Evolutionary conservation across 345 rosid genomes (phyloP).

Genomic region (Streptanthus diversifolius): DNA sequence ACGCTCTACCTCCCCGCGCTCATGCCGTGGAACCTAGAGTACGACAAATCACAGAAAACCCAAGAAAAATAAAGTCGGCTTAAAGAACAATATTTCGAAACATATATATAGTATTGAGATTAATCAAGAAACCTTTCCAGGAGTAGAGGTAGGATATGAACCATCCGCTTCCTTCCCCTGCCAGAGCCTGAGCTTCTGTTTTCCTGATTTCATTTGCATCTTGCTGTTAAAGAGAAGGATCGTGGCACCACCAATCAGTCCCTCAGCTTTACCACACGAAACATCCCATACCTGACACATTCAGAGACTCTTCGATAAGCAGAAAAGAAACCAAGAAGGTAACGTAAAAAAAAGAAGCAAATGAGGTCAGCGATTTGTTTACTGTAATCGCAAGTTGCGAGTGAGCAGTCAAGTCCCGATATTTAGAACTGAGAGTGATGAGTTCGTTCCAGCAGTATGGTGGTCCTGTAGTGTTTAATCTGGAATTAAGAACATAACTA

Average conservation of each 20-base stretch:
- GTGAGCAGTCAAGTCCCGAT: conserved; percentile 81
- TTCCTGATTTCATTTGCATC: conserved; percentile 88
- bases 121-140: conserved; percentile 79
- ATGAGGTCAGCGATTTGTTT: conserved; percentile 8
- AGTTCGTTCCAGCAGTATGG: conserved; percentile 87
- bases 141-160: conserved; percentile 74
- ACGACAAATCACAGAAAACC: neutral
- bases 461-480: conserved; percentile 82
- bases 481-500: conserved; percentile 33
- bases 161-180: conserved; percentile 91
- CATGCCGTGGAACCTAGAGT: conserved; percentile 78
- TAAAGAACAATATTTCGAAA: neutral
- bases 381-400: conserved; percentile 93
- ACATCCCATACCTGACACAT: conserved; percentile 83
- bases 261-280: conserved; percentile 77
- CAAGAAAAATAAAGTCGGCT: neutral
- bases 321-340: neutral
- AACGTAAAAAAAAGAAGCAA: conserved; percentile 22
- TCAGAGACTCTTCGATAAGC: neutral
- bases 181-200: conserved; percentile 95
- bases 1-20: conserved; percentile 92
- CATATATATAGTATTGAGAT: neutral
- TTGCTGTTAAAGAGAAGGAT: conserved; percentile 85
- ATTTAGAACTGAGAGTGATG: conserved; percentile 74
- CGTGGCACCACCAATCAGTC: conserved; percentile 91